Base-by-base conservation (phyloP, 805 yeast species). In the Debaryomyces hansenii region DNA sequence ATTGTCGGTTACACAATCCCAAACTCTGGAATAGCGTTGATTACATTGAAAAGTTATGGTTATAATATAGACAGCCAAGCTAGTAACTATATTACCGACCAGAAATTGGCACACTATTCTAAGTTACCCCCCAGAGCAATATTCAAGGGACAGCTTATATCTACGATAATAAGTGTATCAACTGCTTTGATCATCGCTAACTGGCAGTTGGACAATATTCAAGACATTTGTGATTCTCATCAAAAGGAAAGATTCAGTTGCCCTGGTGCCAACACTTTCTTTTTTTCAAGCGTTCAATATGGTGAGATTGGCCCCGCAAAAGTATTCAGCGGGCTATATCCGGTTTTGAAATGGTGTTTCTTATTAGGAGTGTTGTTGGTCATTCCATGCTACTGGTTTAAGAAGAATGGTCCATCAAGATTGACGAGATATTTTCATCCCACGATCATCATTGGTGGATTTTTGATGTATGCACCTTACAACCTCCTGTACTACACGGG, bases 1-100 rank as follows among this genome's bases (percentile, higher is more conserved):
- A 74, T 85, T 37, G 78, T 80, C 21, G 90, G 89, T 2, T 84
- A 82, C 60, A 74, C 84, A 49, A 69, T 79, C 10, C 88, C 87
- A 3, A 87, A 70, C 42, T 69, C 74, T 4, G 77, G 89, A 1
- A 62, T 82, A 14, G 85, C 87, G 0, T 74, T 82, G 64, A 80
- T 85, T 21, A 71, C 74, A 1, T 57, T 72, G 42, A 72, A 72
- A 48, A 64, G 72, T 31, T 72, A 58, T 55, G 77, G 77, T 5
- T 78, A 80, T 41, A 83, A 81, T 56, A 79, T 82, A 50, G 84
- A 80, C 57, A 77, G 78, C 24, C 87, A 83, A 62, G 86, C 88
- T 10, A 81, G 82, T 49, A 76, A 70, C 56, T 84, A 78, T 52
- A 74, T 70, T 18, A 63, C 72, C 5, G 72, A 70, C 52, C 75